Conservation (phyloP, 1,284 basidiomycete genomes). For the Ceratobasidium sp. region DNA sequence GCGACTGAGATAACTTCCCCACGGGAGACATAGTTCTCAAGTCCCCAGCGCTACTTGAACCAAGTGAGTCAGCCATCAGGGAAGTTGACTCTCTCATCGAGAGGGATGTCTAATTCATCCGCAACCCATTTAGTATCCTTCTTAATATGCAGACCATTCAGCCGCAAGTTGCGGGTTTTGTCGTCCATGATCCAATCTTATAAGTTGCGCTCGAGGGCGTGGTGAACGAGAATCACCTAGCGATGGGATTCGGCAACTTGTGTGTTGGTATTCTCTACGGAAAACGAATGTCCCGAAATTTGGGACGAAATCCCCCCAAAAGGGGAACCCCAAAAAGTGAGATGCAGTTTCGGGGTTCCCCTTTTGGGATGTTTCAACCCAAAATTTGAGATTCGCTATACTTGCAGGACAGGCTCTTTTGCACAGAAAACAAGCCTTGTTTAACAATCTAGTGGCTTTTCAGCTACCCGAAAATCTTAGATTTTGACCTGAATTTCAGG, state of each 20-base stretch:
- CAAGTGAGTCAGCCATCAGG: conserved; percentile 36
- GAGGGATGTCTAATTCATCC: conserved; percentile 16
- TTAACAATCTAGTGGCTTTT: no score
- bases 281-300: no score
- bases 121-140: conserved; percentile 30
- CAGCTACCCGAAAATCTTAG: no score
- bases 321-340: no score
- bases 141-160: conserved; percentile 3
- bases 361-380: no score
- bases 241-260: background rate
- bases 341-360: no score
- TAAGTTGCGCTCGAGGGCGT: background rate
- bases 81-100: conserved; percentile 7
- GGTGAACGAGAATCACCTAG: background rate
- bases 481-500: no score
- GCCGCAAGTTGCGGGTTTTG: background rate
- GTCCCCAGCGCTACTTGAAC: conserved; percentile 46
- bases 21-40: conserved; percentile 55
- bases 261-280: no score
- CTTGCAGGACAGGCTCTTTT: no score
- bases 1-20: conserved; percentile 59
- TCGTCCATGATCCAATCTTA: conserved; percentile 32
- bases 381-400: no score
- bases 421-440: no score
- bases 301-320: no score